Percentiles rank a stretch among this genome's conserved stretches.
Conservation (phyloP, 1,284 basidiomycete species). For the Volvariella volvacea region DNA sequence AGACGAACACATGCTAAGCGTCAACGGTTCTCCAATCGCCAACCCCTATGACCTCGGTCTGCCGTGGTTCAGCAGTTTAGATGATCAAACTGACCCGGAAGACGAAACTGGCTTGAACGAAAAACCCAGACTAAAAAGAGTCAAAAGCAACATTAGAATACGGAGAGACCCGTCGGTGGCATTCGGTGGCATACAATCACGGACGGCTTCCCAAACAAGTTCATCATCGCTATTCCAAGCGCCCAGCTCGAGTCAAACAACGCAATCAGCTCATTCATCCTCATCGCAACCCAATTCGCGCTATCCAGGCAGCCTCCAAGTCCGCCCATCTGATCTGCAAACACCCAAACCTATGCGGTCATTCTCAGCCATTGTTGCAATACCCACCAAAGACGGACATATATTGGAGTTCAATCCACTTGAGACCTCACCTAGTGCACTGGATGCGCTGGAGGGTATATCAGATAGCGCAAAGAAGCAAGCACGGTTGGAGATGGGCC, state of each 20-base stretch:
- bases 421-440: slow-evolving; percentile 56
- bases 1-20: slow-evolving; percentile 67
- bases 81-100: slow-evolving; percentile 18
- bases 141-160: slow-evolving; percentile 58
- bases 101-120: slow-evolving; percentile 16
- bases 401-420: slow-evolving; percentile 76
- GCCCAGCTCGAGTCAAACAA: slow-evolving; percentile 23
- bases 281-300: slow-evolving; percentile 23
- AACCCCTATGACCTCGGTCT: slow-evolving; percentile 62
- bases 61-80: slow-evolving; percentile 37
- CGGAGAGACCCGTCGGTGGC: slow-evolving; percentile 49
- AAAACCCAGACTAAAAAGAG: slow-evolving; percentile 33
- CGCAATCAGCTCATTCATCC: slow-evolving; percentile 27
- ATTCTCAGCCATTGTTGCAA: slow-evolving; percentile 50
- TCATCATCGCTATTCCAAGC: slow-evolving; percentile 21
- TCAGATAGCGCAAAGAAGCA: slow-evolving; percentile 75
- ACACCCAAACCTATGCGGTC: slow-evolving; percentile 25
- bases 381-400: slow-evolving; percentile 69
- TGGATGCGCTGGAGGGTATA: slow-evolving; percentile 70
- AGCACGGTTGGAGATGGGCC: slow-evolving; percentile 65
- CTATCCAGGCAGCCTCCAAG: slow-evolving; percentile 13
- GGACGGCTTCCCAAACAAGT: slow-evolving; percentile 42
- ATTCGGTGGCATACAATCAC: slow-evolving; percentile 33
- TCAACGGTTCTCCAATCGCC: slow-evolving; percentile 71
- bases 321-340: slow-evolving; percentile 16